phyloP scores from a whole-genome alignment of 352 stramenopile species.

The Phytophthora pisi region DNA sequence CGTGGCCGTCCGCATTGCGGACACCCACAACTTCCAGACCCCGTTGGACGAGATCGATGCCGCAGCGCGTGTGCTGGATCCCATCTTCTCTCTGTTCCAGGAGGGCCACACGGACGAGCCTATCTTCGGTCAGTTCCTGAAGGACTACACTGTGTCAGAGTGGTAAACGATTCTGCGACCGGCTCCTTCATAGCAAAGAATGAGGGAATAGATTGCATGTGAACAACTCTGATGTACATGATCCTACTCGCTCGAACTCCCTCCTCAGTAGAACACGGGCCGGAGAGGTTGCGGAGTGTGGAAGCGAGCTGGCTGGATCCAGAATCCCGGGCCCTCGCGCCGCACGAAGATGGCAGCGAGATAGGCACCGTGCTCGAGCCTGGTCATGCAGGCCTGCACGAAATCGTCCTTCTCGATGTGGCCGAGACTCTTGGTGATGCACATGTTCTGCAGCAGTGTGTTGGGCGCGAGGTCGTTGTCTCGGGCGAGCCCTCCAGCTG shows the following conservation, averaged over 20 bases:
- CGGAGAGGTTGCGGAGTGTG: constrained; percentile 4
- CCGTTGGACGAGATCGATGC: constrained; percentile 96
- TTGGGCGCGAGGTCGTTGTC: constrained; percentile 36
- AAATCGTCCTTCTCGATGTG: constrained; percentile 44
- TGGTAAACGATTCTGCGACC: constrained; percentile 36
- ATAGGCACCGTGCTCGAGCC: constrained; percentile 15
- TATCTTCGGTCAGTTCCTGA: constrained; percentile 74
- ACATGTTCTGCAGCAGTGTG: constrained; percentile 27
- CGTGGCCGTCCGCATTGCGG: constrained; percentile 87
- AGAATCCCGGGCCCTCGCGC: constrained; percentile 20
- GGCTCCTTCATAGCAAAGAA: constrained; percentile 1
- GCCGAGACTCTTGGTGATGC: constrained; percentile 33
- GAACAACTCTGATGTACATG: neutral
- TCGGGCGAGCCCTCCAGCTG: constrained; percentile 27
- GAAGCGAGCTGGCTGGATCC: constrained; percentile 11
- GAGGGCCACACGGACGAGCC: constrained; percentile 44
- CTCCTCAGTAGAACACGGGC: neutral
- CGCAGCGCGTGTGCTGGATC: constrained; percentile 93
- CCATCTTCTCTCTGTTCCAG: constrained; percentile 87
- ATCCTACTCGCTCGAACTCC: neutral
- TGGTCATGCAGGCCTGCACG: constrained; percentile 41
- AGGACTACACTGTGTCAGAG: constrained; percentile 78
- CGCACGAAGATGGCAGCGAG: constrained; percentile 23
- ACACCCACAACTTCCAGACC: constrained; percentile 95
- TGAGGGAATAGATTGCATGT: constrained; percentile 21